These are phyloP conservation scores for Crataegus laevigata DNA, from an alignment of 306 rosid species.

Conservation along the genomic window DNA sequence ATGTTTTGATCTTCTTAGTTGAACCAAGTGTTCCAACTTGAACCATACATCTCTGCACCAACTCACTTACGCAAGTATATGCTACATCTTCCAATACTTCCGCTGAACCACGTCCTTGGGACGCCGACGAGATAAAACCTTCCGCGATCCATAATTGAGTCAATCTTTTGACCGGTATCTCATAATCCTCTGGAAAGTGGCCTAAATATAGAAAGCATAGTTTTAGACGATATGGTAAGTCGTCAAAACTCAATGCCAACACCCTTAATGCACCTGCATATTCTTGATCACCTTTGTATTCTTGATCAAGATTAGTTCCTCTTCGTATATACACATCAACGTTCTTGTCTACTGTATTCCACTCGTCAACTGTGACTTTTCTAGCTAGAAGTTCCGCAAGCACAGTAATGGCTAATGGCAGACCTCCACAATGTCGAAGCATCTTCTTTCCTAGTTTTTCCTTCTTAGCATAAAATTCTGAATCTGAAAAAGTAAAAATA, in stretches of 20 bases:
- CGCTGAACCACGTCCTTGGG: too few relatives aligned
- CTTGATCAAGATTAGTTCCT: neutral
- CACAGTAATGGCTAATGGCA: neutral
- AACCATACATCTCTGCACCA: neutral
- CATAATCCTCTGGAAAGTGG: neutral
- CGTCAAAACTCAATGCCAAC: constrained; percentile 4
- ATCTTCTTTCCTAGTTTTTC: too few relatives aligned
- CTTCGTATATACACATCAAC: neutral
- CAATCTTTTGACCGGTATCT: neutral
- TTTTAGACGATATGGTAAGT: neutral
- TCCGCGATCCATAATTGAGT: neutral
- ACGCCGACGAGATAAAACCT: neutral
- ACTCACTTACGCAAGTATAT: neutral
- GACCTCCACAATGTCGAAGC: too few relatives aligned
- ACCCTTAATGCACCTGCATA: neutral
- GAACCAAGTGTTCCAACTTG: neutral
- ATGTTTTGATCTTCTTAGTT: neutral
- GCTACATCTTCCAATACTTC: neutral
- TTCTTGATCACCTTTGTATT: neutral
- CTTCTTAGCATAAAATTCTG: too few relatives aligned
- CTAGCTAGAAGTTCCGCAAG: neutral
- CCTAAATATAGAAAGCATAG: constrained; percentile 3
- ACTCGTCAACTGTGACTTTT: neutral
- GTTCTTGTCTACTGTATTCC: neutral
- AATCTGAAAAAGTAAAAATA: too few relatives aligned